These are phyloP conservation scores for Diplodia corticola DNA, from an alignment of 2,329 filamentous ascomycete genomes.

Conservation along the genomic window DNA sequence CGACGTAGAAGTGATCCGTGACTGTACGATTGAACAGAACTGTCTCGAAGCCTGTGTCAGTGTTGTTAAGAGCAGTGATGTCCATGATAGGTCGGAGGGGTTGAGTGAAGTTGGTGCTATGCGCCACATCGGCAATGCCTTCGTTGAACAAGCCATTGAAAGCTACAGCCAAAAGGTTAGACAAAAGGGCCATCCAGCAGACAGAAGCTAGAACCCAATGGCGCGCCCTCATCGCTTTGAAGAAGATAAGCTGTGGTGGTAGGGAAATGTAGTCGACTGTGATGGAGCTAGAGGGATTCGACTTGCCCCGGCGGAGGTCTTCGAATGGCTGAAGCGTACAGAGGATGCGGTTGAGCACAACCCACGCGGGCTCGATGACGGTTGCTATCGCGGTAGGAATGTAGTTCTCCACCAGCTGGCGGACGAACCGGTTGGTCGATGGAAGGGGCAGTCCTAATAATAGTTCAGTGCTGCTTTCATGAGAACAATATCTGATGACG, in stretches of 20 bases:
- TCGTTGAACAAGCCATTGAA: slow-evolving; percentile 56
- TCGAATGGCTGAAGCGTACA: slow-evolving; percentile 59
- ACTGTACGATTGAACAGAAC: neutral
- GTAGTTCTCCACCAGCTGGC: slow-evolving; percentile 51
- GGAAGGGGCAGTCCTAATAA: slow-evolving; percentile 40
- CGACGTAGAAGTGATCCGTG: slow-evolving; percentile 45
- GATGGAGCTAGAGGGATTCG: slow-evolving; percentile 32
- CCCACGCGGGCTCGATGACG: slow-evolving; percentile 58
- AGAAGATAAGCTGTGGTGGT: slow-evolving; percentile 55
- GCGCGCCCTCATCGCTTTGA: slow-evolving; percentile 45
- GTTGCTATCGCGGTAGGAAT: slow-evolving; percentile 58
- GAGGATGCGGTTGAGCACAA: slow-evolving; percentile 54
- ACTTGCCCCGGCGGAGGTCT: slow-evolving; percentile 47
- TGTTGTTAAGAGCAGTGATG: neutral
- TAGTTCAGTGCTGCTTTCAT: neutral
- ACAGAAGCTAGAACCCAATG: slow-evolving; percentile 53
- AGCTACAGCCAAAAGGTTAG: slow-evolving; percentile 56
- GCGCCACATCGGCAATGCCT: slow-evolving; percentile 20
- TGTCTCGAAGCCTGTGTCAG: neutral
- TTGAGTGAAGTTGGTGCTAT: slow-evolving; percentile 15
- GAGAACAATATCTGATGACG: neutral
- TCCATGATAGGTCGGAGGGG: slow-evolving; percentile 24
- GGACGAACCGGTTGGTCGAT: slow-evolving; percentile 38
- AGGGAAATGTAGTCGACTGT: slow-evolving; percentile 56
- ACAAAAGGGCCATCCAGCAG: slow-evolving; percentile 51